A percentile compares a stretch with the other conserved stretches of the same genome.
These are phyloP conservation scores for Magnolia officinalis DNA, from an alignment of 164 flowering plant species.

Conservation along the genomic window DNA sequence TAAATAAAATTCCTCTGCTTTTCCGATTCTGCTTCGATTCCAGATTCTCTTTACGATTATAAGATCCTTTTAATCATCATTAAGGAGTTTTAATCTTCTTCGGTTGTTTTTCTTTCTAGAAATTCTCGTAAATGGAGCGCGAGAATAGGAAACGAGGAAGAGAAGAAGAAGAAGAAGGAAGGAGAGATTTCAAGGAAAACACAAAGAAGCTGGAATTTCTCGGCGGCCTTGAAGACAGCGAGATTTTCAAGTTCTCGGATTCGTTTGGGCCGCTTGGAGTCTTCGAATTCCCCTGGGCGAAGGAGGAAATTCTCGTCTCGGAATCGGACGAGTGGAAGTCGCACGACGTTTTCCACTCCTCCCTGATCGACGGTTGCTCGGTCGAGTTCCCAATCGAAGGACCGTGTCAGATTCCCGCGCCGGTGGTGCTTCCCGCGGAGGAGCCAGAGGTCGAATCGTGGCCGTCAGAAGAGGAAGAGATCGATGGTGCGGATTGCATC, in stretches of 20 bases:
- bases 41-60: not conserved
- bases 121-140: not conserved
- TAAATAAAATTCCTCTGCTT: not conserved
- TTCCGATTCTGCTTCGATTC: not conserved
- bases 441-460: constrained; percentile 5
- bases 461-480: constrained; percentile 5
- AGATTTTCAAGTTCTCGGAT: not conserved
- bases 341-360: constrained; percentile 1
- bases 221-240: not conserved
- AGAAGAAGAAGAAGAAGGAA: not conserved
- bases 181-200: not conserved
- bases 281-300: constrained; percentile 10
- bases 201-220: not conserved
- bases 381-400: not conserved
- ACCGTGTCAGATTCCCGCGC: not conserved
- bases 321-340: not conserved
- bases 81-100: not conserved
- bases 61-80: not conserved
- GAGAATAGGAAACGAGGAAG: constrained; percentile 3
- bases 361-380: not conserved
- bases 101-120: not conserved
- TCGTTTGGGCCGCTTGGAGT: constrained; percentile 9
- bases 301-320: not conserved
- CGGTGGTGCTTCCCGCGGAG: not conserved
- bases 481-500: constrained; percentile 22